These are phyloP conservation scores for Euphorbia lathyris DNA, from an alignment of 345 rosid species.

Conservation along the genomic window DNA sequence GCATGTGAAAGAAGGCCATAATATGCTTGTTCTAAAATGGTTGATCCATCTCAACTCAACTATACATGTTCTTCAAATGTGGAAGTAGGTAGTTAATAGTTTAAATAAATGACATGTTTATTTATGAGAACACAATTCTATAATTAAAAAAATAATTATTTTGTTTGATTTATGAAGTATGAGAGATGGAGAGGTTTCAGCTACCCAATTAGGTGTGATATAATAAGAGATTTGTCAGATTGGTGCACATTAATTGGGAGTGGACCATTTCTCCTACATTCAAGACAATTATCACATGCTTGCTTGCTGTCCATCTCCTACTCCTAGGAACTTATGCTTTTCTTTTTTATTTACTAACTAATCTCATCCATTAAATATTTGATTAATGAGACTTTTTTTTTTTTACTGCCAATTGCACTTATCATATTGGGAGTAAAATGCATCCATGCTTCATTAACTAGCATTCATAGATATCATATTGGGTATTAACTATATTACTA, in stretches of 20 bases:
- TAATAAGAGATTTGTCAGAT: background rate
- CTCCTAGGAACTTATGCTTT: too few relatives aligned
- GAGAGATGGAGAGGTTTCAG: background rate
- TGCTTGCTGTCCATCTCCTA: slow-evolving; percentile 1
- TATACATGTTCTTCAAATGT: background rate
- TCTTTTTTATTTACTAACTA: too few relatives aligned
- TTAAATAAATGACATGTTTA: background rate
- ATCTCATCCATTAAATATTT: too few relatives aligned
- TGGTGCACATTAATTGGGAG: background rate
- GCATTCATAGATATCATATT: too few relatives aligned
- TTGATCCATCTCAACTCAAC: background rate
- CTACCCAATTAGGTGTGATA: background rate
- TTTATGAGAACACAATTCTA: background rate
- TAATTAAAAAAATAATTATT: too few relatives aligned
- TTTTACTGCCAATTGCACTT: too few relatives aligned
- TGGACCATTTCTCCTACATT: background rate
- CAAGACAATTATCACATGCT: slow-evolving; percentile 13
- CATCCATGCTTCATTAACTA: too few relatives aligned
- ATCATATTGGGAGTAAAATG: too few relatives aligned
- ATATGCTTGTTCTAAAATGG: background rate
- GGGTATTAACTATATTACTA: too few relatives aligned
- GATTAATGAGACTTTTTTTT: too few relatives aligned
- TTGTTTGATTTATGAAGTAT: background rate
- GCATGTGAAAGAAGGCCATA: background rate
- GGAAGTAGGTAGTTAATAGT: background rate